phyloP scores from a whole-genome alignment of 345 rosid genomes.

The Leavenworthia alabamica region DNA sequence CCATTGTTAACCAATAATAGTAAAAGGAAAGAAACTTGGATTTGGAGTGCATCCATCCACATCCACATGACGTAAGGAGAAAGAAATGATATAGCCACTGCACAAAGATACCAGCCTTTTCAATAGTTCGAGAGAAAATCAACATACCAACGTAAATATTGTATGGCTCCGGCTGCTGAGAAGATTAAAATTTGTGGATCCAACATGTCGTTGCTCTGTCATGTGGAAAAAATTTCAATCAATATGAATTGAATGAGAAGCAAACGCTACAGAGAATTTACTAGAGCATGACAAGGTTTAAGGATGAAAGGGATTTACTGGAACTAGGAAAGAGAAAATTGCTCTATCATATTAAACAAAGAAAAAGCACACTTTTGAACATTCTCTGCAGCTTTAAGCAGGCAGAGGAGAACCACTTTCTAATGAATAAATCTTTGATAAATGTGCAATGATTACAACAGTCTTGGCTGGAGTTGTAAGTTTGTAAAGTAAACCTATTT shows the following conservation, averaged over 20 bases:
- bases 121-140: conserved; percentile 9
- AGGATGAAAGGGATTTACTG: background rate
- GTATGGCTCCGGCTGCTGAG: conserved; percentile 99
- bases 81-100: background rate
- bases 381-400: background rate
- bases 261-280: background rate
- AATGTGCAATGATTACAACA: background rate
- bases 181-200: conserved; percentile 94
- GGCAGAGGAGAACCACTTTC: conserved; percentile 1
- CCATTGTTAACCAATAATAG: background rate
- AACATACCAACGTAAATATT: conserved; percentile 90
- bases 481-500: conserved; percentile 9
- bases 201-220: conserved; percentile 97
- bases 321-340: background rate
- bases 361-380: background rate
- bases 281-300: background rate
- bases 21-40: background rate
- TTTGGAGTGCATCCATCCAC: background rate
- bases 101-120: conserved; percentile 19
- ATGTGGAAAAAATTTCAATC: conserved; percentile 19
- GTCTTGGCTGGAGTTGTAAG: background rate
- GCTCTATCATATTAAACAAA: background rate
- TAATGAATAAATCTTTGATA: background rate
- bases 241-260: background rate
- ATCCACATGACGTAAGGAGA: conserved; percentile 5